Conservation (phyloP, 2,329 filamentous ascomycete species). For the Escovopsis sp. region DNA sequence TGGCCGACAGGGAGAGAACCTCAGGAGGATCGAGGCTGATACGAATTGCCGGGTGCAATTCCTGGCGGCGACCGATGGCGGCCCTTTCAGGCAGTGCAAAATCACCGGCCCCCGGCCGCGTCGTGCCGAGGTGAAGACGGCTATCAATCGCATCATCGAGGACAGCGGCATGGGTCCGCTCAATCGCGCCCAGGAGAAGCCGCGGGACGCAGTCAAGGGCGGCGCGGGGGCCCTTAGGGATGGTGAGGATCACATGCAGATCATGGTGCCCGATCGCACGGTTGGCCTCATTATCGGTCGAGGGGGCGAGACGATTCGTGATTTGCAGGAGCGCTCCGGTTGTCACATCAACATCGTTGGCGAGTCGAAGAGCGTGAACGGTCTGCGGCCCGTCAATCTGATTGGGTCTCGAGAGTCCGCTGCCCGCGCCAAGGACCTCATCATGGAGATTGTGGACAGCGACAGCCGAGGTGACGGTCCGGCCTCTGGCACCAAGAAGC, state of each 20-base stretch:
- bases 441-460: slow-evolving; percentile 88
- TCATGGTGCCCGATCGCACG: slow-evolving; percentile 88
- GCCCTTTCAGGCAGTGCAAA: slow-evolving; percentile 67
- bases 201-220: slow-evolving; percentile 22
- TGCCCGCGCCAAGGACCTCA: slow-evolving; percentile 66
- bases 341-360: slow-evolving; percentile 93
- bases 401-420: slow-evolving; percentile 66
- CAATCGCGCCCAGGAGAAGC: slow-evolving; percentile 27
- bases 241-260: slow-evolving; percentile 74
- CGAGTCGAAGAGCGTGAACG: slow-evolving; percentile 85
- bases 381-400: slow-evolving; percentile 75
- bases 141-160: slow-evolving; percentile 78
- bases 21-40: slow-evolving; percentile 70
- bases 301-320: slow-evolving; percentile 81
- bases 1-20: slow-evolving; percentile 76
- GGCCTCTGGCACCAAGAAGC: slow-evolving; percentile 14
- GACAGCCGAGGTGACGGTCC: slow-evolving; percentile 50
- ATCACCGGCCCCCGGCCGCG: slow-evolving; percentile 61
- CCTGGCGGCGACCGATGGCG: slow-evolving; percentile 59
- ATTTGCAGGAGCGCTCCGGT: slow-evolving; percentile 80
- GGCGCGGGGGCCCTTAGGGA: slow-evolving; percentile 45
- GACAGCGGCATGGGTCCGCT: slow-evolving; percentile 45
- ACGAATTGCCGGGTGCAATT: slow-evolving; percentile 79
- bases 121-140: slow-evolving; percentile 62
- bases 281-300: slow-evolving; percentile 90